Conservation (phyloP, 768 basidiomycete species). For the Kwoniella botswanensis region DNA sequence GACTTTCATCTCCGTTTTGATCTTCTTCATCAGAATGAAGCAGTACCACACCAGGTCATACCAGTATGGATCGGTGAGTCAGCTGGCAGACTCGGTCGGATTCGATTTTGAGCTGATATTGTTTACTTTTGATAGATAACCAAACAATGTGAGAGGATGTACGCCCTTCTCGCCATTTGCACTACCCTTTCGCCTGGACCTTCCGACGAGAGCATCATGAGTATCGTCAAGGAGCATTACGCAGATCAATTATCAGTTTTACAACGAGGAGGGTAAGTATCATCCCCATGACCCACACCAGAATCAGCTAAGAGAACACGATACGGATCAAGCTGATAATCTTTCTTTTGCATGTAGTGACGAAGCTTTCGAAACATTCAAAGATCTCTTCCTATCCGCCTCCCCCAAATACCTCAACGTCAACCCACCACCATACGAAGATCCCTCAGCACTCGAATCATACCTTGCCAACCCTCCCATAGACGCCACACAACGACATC, state of each 20-base stretch:
- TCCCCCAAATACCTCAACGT: slow-evolving; percentile 97
- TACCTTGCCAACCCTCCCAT: slow-evolving; percentile 60
- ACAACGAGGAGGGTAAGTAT: slow-evolving; percentile 71
- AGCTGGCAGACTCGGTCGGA: background rate
- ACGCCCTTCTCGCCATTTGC: slow-evolving; percentile 91
- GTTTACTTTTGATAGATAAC: slow-evolving; percentile 69
- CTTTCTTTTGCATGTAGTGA: slow-evolving; percentile 34
- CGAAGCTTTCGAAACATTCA: slow-evolving; percentile 77
- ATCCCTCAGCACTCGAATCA: slow-evolving; percentile 66
- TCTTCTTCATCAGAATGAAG: slow-evolving; percentile 94
- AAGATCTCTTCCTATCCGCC: slow-evolving; percentile 91
- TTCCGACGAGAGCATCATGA: slow-evolving; percentile 91
- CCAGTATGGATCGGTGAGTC: slow-evolving; percentile 85
- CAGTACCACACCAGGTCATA: slow-evolving; percentile 96
- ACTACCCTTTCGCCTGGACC: slow-evolving; percentile 89
- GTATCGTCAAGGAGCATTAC: slow-evolving; percentile 88
- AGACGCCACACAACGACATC: slow-evolving; percentile 84
- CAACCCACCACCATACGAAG: slow-evolving; percentile 92
- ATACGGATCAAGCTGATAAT: no score
- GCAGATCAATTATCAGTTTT: slow-evolving; percentile 89
- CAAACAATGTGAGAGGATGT: slow-evolving; percentile 98
- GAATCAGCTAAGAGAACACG: no score
- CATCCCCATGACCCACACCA: no score
- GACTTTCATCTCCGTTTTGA: slow-evolving; percentile 86
- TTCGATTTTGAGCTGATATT: background rate